Base-by-base conservation (phyloP, 2,329 filamentous ascomycete species). In the Aspergillus terreus region DNA sequence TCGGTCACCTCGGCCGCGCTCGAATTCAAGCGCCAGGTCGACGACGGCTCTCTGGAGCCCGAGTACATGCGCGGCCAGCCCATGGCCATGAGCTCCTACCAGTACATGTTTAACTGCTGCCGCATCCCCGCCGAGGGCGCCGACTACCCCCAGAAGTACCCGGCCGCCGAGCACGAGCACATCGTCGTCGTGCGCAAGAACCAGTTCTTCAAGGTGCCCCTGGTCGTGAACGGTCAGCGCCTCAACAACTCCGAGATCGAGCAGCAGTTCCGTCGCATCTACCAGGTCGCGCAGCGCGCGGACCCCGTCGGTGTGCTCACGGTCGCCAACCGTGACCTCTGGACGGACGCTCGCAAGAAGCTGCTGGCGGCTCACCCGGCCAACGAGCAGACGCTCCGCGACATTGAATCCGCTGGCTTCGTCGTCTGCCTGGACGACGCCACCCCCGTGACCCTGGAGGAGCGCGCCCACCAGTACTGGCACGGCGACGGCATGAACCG, bases 41-140 rank as follows among this genome's bases (percentile, higher is more conserved):
- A 96, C 68, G 71, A 73, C 41, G 85, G 86, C 59, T 85, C 84
- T 6, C 79, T 99, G 47, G 94, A 99, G 78, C 94, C 94, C 21
- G 94, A 99, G 75, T 97, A 96, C 77, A 96, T 99, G 91, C 95
- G 95, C 79, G 92, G 91, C 76, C 82, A 95, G 53, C 94, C 94
- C 54, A 92, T 97, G 68, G 94, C 92, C 73, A 99, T 99, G 94
- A 91, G 91, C 79, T 94, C 90, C 69, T 97, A 96, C 79, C 80
- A 96, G 77, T 97, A 86, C 83, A 99, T 99, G 94, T 99, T 99
- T 82, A 97, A 99, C 75, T 85, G 83, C 73, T 88, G 84, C 72
- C 87, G 94, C 62, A 85, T 97, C 38, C 87, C 92, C 27, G 87
- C 88, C 49, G 87, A 86, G 65, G 88, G 90, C 11, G 82, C 85